Conservation (phyloP, 805 yeast genomes). For the Yamadazyma laniorum region DNA sequence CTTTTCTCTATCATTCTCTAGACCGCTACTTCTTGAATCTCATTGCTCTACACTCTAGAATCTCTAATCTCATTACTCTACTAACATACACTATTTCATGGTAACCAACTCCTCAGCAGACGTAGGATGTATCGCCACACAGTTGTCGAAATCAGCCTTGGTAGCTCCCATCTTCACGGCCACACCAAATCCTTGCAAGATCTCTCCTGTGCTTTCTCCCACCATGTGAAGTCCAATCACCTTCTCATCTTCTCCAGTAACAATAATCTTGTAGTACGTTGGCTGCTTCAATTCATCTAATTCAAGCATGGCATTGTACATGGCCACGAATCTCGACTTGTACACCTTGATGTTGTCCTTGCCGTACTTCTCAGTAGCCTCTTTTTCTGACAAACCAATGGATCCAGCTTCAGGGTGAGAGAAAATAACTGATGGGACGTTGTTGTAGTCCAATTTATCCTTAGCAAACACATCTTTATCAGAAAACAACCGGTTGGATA, state of each 20-base stretch:
- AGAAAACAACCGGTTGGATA: conserved; percentile 82
- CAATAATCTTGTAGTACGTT: conserved; percentile 79
- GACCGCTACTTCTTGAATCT: no score
- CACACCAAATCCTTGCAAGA: conserved; percentile 97
- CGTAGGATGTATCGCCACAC: conserved; percentile 98
- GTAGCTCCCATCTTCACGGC: conserved; percentile 99
- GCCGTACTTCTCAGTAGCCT: conserved; percentile 79
- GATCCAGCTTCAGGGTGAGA: conserved; percentile 98
- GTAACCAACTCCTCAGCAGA: conserved; percentile 98
- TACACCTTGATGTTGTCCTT: conserved; percentile 76
- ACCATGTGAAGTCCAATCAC: conserved; percentile 93
- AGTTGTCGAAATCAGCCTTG: conserved; percentile 87
- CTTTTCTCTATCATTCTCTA: no score
- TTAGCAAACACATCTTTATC: conserved; percentile 69
- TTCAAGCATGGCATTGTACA: conserved; percentile 86
- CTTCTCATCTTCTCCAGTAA: conserved; percentile 79
- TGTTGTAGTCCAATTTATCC: conserved; percentile 79
- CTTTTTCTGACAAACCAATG: conserved; percentile 79
- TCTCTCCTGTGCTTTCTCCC: conserved; percentile 90
- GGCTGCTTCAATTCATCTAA: conserved; percentile 70
- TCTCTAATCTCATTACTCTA: no score
- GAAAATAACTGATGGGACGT: conserved; percentile 94
- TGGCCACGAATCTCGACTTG: conserved; percentile 78
- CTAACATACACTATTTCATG: conserved; percentile 40
- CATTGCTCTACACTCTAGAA: no score